Evolutionary conservation across 1,284 basidiomycete species (phyloP).

Genomic region (Exobasidium cylindrosporum): DNA sequence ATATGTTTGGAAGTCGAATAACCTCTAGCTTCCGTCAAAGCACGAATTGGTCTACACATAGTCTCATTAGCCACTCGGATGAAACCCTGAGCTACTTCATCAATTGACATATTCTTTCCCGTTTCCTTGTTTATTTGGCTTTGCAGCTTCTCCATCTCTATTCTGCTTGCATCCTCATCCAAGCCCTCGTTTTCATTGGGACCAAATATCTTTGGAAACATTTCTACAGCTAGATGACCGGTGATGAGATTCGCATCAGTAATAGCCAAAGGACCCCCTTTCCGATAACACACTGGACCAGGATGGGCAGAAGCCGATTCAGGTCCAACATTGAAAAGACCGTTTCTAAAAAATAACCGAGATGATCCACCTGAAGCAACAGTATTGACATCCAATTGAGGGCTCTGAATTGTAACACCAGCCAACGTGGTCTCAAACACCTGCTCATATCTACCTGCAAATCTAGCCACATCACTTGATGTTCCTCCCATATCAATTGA

Average conservation of each 20-base stretch:
- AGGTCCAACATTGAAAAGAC: slow-evolving; percentile 50
- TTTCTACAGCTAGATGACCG: slow-evolving; percentile 45
- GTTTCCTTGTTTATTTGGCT: slow-evolving; percentile 68
- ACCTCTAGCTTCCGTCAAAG: slow-evolving; percentile 84
- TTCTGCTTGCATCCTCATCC: slow-evolving; percentile 63
- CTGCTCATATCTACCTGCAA: slow-evolving; percentile 77
- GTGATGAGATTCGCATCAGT: slow-evolving; percentile 54
- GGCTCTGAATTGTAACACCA: slow-evolving; percentile 80
- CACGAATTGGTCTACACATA: slow-evolving; percentile 87
- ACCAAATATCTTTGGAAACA: slow-evolving; percentile 83
- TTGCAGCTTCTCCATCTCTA: slow-evolving; percentile 67
- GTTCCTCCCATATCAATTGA: slow-evolving; percentile 63
- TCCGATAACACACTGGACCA: slow-evolving; percentile 52
- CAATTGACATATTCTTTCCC: slow-evolving; percentile 65
- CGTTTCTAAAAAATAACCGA: slow-evolving; percentile 52
- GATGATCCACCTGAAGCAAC: slow-evolving; percentile 51
- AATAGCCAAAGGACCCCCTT: slow-evolving; percentile 51
- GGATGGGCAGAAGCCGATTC: slow-evolving; percentile 52
- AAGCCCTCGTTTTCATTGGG: slow-evolving; percentile 77
- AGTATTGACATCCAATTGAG: slow-evolving; percentile 62
- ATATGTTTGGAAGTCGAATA: slow-evolving; percentile 79
- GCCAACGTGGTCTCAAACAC: slow-evolving; percentile 89
- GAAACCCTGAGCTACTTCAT: slow-evolving; percentile 81
- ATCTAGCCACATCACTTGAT: slow-evolving; percentile 84
- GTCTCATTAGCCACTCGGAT: slow-evolving; percentile 57